These are phyloP conservation scores for Priceomyces haplophilus DNA, from an alignment of 805 yeast genomes.

Conservation along the genomic window DNA sequence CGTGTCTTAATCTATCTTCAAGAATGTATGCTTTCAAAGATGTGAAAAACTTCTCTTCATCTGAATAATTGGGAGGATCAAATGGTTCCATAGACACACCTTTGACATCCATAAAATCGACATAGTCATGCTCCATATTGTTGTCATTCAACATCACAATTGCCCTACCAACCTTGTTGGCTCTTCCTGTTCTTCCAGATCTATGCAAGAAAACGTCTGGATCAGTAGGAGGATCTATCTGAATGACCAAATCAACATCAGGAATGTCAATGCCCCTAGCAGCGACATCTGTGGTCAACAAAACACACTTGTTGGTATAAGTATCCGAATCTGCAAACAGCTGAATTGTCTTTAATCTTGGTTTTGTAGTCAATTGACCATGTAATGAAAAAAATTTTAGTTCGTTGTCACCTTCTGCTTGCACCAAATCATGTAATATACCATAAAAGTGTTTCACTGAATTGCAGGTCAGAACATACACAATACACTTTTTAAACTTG, in stretches of 20 bases:
- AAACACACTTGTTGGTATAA: constrained; percentile 47
- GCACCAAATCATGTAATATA: constrained; percentile 44
- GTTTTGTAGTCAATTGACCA: constrained; percentile 81
- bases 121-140: constrained; percentile 72
- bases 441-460: constrained; percentile 75
- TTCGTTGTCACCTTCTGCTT: constrained; percentile 19
- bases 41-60: constrained; percentile 26
- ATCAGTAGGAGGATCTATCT: constrained; percentile 91
- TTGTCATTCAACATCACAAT: constrained; percentile 69
- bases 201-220: constrained; percentile 90
- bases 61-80: constrained; percentile 17
- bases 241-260: constrained; percentile 91
- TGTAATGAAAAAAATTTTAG: constrained; percentile 69
- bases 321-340: constrained; percentile 51
- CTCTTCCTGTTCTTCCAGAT: constrained; percentile 94
- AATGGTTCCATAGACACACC: constrained; percentile 49
- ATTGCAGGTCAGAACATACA: constrained; percentile 88
- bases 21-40: constrained; percentile 52
- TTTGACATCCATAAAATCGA: constrained; percentile 76
- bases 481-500: constrained; percentile 75
- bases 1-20: constrained; percentile 77
- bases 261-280: constrained; percentile 96
- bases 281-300: constrained; percentile 96
- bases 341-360: constrained; percentile 71
- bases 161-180: constrained; percentile 79